phyloP scores from a whole-genome alignment of 352 stramenopile genomes.

The Phytopythium kandeliae region DNA sequence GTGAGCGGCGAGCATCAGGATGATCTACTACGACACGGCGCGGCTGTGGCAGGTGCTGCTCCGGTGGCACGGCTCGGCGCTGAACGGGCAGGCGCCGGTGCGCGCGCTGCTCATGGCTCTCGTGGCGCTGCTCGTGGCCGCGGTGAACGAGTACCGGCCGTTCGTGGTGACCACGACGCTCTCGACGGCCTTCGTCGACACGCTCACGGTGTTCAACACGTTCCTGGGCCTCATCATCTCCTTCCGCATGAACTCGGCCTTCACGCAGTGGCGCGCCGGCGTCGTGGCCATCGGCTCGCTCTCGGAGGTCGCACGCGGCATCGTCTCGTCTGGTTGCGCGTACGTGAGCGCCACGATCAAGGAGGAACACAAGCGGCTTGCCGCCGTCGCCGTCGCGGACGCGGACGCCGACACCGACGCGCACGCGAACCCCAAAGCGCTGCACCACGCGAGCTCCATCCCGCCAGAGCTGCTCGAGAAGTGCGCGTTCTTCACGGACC shows the following conservation, averaged over 20 bases:
- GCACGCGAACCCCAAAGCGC: constrained; percentile 5
- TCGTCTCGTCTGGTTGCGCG: constrained; percentile 63
- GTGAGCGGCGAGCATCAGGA: constrained; percentile 16
- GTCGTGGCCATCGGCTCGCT: constrained; percentile 60
- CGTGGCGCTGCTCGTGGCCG: constrained; percentile 43
- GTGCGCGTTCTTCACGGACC: constrained; percentile 71
- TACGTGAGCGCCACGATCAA: constrained; percentile 51
- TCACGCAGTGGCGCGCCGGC: constrained; percentile 68
- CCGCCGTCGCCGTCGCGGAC: no score
- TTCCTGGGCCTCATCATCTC: constrained; percentile 76
- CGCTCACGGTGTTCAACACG: constrained; percentile 83
- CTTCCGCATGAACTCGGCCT: constrained; percentile 80
- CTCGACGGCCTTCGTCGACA: constrained; percentile 73
- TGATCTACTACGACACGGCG: constrained; percentile 82
- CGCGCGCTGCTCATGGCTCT: constrained; percentile 64
- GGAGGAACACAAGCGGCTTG: constrained; percentile 9
- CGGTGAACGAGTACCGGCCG: constrained; percentile 43
- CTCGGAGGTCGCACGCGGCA: constrained; percentile 54
- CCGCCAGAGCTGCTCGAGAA: constrained; percentile 58
- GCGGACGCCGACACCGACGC: constrained; percentile 2
- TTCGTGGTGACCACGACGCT: constrained; percentile 63
- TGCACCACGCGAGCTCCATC: constrained; percentile 16
- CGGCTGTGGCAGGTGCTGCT: constrained; percentile 53
- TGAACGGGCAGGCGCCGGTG: constrained; percentile 58
- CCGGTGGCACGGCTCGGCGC: constrained; percentile 67